phyloP scores from a whole-genome alignment of 352 stramenopile genomes.

The Pythium grandisporangium region DNA sequence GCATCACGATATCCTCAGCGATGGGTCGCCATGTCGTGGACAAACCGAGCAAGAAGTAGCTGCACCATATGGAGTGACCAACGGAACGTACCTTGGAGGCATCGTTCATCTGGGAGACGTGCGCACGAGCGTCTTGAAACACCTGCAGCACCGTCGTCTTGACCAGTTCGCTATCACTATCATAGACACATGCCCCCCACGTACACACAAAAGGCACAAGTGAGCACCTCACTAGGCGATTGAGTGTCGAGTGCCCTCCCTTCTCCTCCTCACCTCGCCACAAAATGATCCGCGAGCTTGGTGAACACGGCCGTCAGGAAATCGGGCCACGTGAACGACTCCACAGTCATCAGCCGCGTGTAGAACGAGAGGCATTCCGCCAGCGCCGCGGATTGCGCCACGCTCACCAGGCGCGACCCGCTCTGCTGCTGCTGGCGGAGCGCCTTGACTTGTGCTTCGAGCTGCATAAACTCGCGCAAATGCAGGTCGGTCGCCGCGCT shows the following conservation, averaged over 20 bases:
- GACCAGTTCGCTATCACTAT: constrained; percentile 25
- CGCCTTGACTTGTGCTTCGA: constrained; percentile 52
- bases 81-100: constrained; percentile 35
- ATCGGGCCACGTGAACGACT: constrained; percentile 55
- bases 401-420: constrained; percentile 7
- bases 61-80: no score
- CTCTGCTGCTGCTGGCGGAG: constrained; percentile 22
- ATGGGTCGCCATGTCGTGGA: no score
- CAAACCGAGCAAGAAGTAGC: no score
- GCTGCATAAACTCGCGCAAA: constrained; percentile 39
- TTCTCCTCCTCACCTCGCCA: constrained; percentile 15
- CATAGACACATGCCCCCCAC: no score
- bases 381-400: constrained; percentile 11
- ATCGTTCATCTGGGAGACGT: constrained; percentile 43
- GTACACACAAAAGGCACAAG: no score
- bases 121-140: constrained; percentile 22
- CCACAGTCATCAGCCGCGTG: constrained; percentile 32
- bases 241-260: neutral
- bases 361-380: constrained; percentile 48
- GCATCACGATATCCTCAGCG: neutral
- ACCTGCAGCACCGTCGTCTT: constrained; percentile 28
- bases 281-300: constrained; percentile 46
- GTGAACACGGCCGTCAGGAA: constrained; percentile 43
- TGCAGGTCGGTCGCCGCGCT: constrained; percentile 29
- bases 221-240: neutral